Evolutionary conservation across 371 early-diverging fungal species (phyloP), one percentile per base, ranked within the genome.

Genomic region (Lichtheimia ramosa): DNA sequence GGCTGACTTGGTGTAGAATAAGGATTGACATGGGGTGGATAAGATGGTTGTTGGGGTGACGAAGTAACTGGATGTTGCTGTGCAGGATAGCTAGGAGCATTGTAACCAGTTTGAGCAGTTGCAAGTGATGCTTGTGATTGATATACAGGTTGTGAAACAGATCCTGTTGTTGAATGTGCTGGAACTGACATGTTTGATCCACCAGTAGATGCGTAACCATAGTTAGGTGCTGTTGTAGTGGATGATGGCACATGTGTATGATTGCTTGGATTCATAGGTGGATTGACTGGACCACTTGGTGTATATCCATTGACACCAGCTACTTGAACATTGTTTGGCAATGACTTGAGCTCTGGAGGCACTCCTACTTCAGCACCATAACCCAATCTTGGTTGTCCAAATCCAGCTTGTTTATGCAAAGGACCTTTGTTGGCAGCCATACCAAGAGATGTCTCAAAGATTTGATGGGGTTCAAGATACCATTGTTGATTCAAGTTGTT

Each of bases 401-500:
- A 79, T 3, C 62, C 63, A 48, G 72, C 68, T 43, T 74, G 69
- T 43, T 79, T 79, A 42, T 79, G 80, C 20, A 76, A 54, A 46
- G 74, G 71, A 2, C 67, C 23, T 18, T 58, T 42, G 3, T 69
- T 67, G 0, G 74, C 66, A 14, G 69, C 77, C 65, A 74, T 61
- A 23, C 70, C 66, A 43, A 79, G 57, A 0, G 80, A 66, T 23
- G 58, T 52, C 52, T 76, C 71, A 56, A 79, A 71, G 12, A 63
- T 62, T 10, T 73, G 69, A 56, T 77, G 75, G 3, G 74, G 70
- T 53, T 81, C 81, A 25, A 75, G 58, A 43, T 69, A 69, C 81
- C 81, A 81, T 5, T 60, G 63, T 40, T 81, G 81, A 56, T 77
- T 77, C 64, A 75, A 48, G 42, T 77, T 77, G 27, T 81, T 76